Conservation (phyloP, 2,329 filamentous ascomycete genomes). For the Daldinia sp. region DNA sequence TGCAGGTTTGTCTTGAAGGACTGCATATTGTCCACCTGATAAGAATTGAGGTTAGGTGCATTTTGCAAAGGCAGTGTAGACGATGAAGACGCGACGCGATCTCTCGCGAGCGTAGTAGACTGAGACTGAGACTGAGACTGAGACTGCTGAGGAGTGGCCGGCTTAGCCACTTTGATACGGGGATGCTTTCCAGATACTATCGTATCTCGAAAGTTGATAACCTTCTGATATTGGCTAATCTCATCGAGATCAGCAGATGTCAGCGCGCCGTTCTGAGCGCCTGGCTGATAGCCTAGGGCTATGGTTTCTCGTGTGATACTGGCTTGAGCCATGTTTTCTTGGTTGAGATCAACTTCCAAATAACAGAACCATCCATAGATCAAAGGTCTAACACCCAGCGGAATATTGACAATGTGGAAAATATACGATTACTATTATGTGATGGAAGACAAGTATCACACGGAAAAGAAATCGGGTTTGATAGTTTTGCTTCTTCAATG, state of each 20-base stretch:
- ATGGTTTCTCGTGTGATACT: slow-evolving; percentile 39
- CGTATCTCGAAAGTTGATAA: slow-evolving; percentile 83
- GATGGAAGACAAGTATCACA: slow-evolving; percentile 18
- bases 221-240: slow-evolving; percentile 79
- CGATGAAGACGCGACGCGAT: slow-evolving; percentile 39
- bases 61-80: slow-evolving; percentile 33
- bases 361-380: slow-evolving; percentile 27
- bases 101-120: slow-evolving; percentile 40
- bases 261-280: slow-evolving; percentile 37
- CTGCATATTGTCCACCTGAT: slow-evolving; percentile 51
- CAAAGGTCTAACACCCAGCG: slow-evolving; percentile 21
- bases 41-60: slow-evolving; percentile 44
- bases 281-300: slow-evolving; percentile 41
- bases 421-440: slow-evolving; percentile 24
- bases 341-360: slow-evolving; percentile 27
- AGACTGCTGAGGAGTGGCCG: slow-evolving; percentile 43
- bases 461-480: slow-evolving; percentile 15
- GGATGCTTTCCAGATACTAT: slow-evolving; percentile 82
- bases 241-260: slow-evolving; percentile 62
- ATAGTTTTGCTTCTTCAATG: slow-evolving; percentile 12
- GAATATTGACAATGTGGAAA: slow-evolving; percentile 15
- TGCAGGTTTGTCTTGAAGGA: slow-evolving; percentile 56
- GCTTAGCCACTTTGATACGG: slow-evolving; percentile 62
- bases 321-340: slow-evolving; percentile 44
- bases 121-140: not conserved